Base-by-base conservation (phyloP, 345 rosid genomes). In the Linum trigynum region DNA sequence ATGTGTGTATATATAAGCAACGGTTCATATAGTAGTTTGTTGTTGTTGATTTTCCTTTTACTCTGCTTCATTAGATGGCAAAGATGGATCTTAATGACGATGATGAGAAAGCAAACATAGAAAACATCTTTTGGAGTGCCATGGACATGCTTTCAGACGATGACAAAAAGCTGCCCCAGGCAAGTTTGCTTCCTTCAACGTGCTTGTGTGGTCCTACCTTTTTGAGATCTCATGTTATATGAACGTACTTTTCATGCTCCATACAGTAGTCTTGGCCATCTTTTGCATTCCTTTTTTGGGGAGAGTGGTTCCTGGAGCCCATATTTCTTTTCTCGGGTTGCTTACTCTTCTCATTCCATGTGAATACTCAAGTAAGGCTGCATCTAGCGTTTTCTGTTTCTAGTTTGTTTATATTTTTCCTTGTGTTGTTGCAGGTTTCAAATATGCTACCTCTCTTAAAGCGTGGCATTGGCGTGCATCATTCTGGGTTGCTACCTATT, bases 131-230 rank as follows among this genome's bases (percentile, higher is more conserved):
- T 70, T 88, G 92, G 84, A 90, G 90, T 82, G 99, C 99, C 69
- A 90, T 94, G 79, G 97, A 85, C 82, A 88, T 85, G 91, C 97
- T 94, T 65, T 94, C 99, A 36, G 88, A 88, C 65, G 99, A 94
- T 74, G 99, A 94, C 78, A 94, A 88, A 78, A 90, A 94, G 84
- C 91, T 94, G 69, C 99, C 99, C 61, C 99, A 94, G 99, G 99
- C 78, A 86, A 84, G 89, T 75, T 70, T 17, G 76, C 61, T 39
- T 59, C 70, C 53, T 40, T 59, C 45, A 71, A 66, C 36, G 71
- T 74, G 64, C 57, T 63, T 63, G 17, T 59, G 68, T 58, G 64
- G 11, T 38, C 48, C 36, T 57, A 15, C 23, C 32, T 45, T 45
- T 8, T 14, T 2, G 51, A 45, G 14, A 48, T 48, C 53, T 48